Base-by-base conservation (phyloP, 1,284 basidiomycete genomes). In the Cutaneotrichosporon sp. region DNA sequence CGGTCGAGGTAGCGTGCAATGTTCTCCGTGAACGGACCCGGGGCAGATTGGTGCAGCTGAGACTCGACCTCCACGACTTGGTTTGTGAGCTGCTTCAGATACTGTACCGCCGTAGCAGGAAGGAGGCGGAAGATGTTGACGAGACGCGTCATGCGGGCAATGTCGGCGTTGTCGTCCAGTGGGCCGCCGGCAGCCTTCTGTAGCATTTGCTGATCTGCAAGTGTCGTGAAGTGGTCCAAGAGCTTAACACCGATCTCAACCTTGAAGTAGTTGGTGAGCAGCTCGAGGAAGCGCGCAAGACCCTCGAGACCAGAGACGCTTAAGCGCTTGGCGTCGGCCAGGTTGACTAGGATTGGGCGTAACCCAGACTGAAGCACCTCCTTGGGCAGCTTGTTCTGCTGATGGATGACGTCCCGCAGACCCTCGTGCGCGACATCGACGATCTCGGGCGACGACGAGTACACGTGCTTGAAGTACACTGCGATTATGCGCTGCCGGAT, bases 201-300 rank as follows among this genome's bases (percentile, higher is more conserved):
- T n/a, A 94, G 79, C 79, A 89, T 85, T 63, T 88, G 85, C 33
- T 85, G 83, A 25, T 77, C 77, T 27, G 92, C 88, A 17, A 97
- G 85, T 31, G 87, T 84, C 46, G 87, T 84, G 77, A 94, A 96
- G 74, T 99, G 96, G 66, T 97, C 93, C 16, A 99, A 80, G 8
- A 99, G 82, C 76, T 98, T 98, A 73, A 90, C 85, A 9, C 96
- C 97, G 62, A 99, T 98, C 77, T 99, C 96, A 38, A 98, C 94
- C 74, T 98, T 98, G 85, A 99, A 99, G 77, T 99, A 99, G 71
- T 96, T 97, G 43, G 93, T 97, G 51, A 99, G 77, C 7, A 98
- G 81, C 72, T 97, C 91, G 46, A 99, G 78, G 54, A 99, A 81
- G n/a, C 93, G 84, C 12, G 96, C 94, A 22, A 99, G 79, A 5